A percentile compares a stretch with the other conserved stretches of the same genome.
These are phyloP conservation scores for Metarhizium robertsii DNA, from an alignment of 2,329 filamentous ascomycete genomes.

Conservation along the genomic window DNA sequence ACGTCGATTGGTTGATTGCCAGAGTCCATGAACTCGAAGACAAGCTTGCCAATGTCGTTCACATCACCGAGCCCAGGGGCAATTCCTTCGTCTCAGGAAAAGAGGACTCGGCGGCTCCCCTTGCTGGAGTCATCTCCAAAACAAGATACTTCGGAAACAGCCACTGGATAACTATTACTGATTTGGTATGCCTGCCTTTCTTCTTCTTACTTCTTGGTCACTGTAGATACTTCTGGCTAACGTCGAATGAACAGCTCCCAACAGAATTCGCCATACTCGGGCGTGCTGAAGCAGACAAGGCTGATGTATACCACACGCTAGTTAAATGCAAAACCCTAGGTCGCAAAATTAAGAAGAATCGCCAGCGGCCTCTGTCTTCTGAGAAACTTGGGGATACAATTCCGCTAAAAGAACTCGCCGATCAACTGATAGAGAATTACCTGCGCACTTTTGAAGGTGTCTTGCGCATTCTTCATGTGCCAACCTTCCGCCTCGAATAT, in stretches of 20 bases:
- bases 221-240: neutral
- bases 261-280: slow-evolving; percentile 17
- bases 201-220: neutral
- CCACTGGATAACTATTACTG: slow-evolving; percentile 38
- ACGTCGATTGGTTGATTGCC: slow-evolving; percentile 24
- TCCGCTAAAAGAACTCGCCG: slow-evolving; percentile 30
- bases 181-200: slow-evolving; percentile 24
- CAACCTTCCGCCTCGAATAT: slow-evolving; percentile 47
- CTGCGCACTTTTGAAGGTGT: slow-evolving; percentile 47
- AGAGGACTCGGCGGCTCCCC: slow-evolving; percentile 9
- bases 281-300: slow-evolving; percentile 16
- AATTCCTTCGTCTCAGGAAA: slow-evolving; percentile 1
- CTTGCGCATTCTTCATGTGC: slow-evolving; percentile 47
- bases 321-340: slow-evolving; percentile 31
- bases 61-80: slow-evolving; percentile 12
- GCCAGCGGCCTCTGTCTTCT: slow-evolving; percentile 24
- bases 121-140: slow-evolving; percentile 30
- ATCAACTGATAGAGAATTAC: slow-evolving; percentile 43
- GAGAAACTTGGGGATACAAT: slow-evolving; percentile 29
- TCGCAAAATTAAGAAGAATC: slow-evolving; percentile 31
- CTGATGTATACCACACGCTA: slow-evolving; percentile 23
- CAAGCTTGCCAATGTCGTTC: slow-evolving; percentile 23
- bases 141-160: slow-evolving; percentile 37
- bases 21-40: slow-evolving; percentile 34
- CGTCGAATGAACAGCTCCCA: slow-evolving; percentile 16